Evolutionary conservation across 306 rosid species (phyloP).

Genomic region (Lathyrus aphaca): DNA sequence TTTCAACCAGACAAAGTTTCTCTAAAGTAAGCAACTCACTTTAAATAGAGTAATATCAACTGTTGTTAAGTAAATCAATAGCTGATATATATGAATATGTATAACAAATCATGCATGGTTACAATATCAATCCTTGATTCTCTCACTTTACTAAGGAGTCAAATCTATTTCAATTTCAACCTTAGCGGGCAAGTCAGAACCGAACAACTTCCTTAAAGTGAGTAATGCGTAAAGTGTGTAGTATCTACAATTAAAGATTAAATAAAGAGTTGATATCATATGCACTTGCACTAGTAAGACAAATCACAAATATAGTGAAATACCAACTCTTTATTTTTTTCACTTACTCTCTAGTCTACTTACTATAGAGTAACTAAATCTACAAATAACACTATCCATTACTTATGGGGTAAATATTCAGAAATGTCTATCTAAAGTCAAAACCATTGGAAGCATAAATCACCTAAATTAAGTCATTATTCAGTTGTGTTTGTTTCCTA

Average conservation of each 20-base stretch:
- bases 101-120: not conserved
- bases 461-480: slow-evolving; percentile 6
- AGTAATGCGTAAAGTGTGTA: not conserved
- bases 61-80: not conserved
- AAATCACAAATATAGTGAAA: not conserved
- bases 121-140: not conserved
- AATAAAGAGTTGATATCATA: not conserved
- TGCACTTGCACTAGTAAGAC: not conserved
- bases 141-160: not conserved
- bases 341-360: not conserved
- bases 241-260: not conserved
- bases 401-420: not conserved
- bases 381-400: slow-evolving; percentile 10
- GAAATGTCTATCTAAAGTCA: slow-evolving; percentile 3
- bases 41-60: not conserved
- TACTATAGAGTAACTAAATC: not conserved
- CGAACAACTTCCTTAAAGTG: no score
- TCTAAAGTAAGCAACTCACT: not conserved
- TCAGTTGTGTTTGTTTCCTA: not conserved
- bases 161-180: no score
- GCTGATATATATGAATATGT: not conserved
- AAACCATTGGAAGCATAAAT: slow-evolving; percentile 1
- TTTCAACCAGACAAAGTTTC: not conserved
- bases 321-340: not conserved
- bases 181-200: no score